phyloP scores from a whole-genome alignment of 495 filamentous ascomycete species.

The Penicillium pulvis region DNA sequence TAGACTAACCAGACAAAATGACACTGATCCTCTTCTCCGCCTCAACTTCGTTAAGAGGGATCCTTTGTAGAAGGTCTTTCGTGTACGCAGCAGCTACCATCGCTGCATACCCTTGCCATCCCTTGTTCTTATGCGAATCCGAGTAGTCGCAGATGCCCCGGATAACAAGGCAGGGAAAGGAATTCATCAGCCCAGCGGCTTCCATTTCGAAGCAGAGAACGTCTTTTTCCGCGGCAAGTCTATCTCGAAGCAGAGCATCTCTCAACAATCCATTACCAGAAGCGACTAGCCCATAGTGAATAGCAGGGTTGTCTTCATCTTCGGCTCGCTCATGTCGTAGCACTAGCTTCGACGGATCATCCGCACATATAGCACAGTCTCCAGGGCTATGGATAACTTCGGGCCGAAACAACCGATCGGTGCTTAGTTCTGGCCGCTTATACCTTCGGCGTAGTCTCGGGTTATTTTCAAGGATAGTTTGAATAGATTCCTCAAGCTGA shows the following conservation, averaged over 20 bases:
- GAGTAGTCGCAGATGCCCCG: slow-evolving; percentile 22
- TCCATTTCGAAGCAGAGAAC: slow-evolving; percentile 46
- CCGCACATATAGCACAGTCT: slow-evolving; percentile 27
- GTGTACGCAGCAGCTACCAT: slow-evolving; percentile 2
- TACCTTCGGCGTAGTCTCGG: slow-evolving; percentile 17
- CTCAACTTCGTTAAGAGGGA: neutral
- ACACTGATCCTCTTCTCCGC: neutral
- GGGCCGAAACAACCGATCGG: slow-evolving; percentile 37
- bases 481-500: slow-evolving; percentile 23
- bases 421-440: slow-evolving; percentile 24
- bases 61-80: neutral
- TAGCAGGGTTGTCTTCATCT: slow-evolving; percentile 26
- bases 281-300: slow-evolving; percentile 34
- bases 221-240: slow-evolving; percentile 31
- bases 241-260: slow-evolving; percentile 28
- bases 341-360: slow-evolving; percentile 26
- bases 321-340: slow-evolving; percentile 25
- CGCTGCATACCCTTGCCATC: slow-evolving; percentile 2
- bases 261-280: slow-evolving; percentile 31
- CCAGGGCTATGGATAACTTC: slow-evolving; percentile 26
- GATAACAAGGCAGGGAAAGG: slow-evolving; percentile 39
- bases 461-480: slow-evolving; percentile 15
- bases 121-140: slow-evolving; percentile 1
- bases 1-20: neutral
- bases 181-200: slow-evolving; percentile 42